Percentiles rank a stretch among this genome's conserved stretches.
Conservation (phyloP, 139 green algal species). For the Deuterostichococcus epilithicus region DNA sequence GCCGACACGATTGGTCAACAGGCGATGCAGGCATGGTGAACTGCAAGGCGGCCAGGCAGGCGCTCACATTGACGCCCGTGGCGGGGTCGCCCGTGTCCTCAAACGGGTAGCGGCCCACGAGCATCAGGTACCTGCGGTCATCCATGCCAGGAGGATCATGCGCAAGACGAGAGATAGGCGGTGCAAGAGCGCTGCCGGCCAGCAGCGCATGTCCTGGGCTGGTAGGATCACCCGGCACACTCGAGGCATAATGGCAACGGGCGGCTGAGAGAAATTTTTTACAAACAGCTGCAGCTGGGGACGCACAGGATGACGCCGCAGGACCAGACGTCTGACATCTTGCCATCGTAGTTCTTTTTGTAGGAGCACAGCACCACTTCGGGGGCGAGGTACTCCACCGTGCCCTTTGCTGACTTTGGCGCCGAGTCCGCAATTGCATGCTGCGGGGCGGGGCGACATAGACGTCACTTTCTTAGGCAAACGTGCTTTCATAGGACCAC, state of each 20-base stretch:
- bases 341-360: conserved; percentile 16
- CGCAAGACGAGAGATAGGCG: neutral
- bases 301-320: conserved; percentile 67
- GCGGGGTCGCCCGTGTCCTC: conserved; percentile 28
- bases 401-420: neutral
- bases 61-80: neutral
- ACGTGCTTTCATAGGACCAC: too few species aligned
- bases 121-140: conserved; percentile 1
- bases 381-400: conserved; percentile 66
- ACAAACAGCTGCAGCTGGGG: conserved; percentile 63
- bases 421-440: neutral
- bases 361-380: conserved; percentile 45
- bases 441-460: neutral
- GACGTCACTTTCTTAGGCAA: too few species aligned
- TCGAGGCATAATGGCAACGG: too few species aligned
- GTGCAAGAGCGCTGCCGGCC: neutral
- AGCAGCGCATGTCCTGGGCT: too few species aligned
- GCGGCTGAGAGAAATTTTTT: too few species aligned
- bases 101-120: conserved; percentile 54
- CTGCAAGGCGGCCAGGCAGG: too few species aligned
- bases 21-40: too few species aligned
- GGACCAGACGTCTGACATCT: conserved; percentile 64
- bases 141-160: too few species aligned
- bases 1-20: too few species aligned
- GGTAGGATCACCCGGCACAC: too few species aligned